Evolutionary conservation across 2,329 filamentous ascomycete genomes (phyloP).

Genomic region (Calonectria crousiana): DNA sequence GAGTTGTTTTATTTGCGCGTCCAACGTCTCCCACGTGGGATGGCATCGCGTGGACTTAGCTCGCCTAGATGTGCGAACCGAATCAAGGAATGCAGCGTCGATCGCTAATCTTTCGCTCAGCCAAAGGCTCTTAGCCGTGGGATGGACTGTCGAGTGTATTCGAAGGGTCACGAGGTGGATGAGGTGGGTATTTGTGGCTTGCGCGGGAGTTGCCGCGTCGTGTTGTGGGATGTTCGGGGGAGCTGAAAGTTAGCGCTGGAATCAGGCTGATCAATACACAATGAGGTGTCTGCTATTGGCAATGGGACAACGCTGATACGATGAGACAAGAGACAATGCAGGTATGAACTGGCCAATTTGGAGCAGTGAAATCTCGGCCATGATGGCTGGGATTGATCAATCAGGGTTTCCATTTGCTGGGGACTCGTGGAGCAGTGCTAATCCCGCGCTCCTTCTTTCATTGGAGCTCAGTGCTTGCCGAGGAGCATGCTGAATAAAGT

Average conservation of each 20-base stretch:
- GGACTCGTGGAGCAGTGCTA: background rate
- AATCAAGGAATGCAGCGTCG: background rate
- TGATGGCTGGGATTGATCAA: background rate
- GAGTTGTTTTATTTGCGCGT: background rate
- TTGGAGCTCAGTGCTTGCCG: background rate
- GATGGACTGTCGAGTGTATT: background rate
- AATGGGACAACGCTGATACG: background rate
- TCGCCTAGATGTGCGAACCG: background rate
- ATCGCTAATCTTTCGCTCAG: background rate
- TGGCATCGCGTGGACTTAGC: background rate
- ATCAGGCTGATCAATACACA: background rate
- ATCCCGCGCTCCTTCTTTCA: background rate
- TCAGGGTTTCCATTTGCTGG: background rate
- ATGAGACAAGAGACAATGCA: background rate
- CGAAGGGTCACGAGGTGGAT: background rate
- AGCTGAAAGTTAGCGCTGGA: background rate
- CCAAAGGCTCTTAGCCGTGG: background rate
- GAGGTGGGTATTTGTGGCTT: conserved; percentile 2
- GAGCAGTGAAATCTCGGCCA: background rate
- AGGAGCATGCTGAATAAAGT: background rate
- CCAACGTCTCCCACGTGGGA: background rate
- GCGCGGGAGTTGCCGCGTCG: background rate
- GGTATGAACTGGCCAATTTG: background rate
- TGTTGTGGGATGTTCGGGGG: background rate
- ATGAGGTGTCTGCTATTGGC: background rate